These are phyloP conservation scores for Rhododendron ferrugineum DNA, from an alignment of 148 eudicot species.

Conservation along the genomic window DNA sequence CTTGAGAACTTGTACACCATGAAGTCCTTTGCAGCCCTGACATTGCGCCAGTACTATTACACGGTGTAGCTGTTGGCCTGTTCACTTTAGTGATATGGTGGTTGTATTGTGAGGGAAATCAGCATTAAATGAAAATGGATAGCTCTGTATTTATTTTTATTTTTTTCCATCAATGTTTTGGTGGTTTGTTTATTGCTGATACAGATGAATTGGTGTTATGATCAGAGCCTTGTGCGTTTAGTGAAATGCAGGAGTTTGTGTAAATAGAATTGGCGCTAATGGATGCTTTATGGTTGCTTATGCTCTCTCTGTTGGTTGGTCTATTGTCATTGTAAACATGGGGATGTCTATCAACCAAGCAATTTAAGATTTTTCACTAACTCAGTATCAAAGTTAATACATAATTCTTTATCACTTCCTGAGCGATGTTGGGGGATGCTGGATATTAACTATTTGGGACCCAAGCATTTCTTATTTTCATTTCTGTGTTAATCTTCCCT, in stretches of 20 bases:
- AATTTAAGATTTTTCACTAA: slow-evolving; percentile 1
- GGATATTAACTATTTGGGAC: background rate
- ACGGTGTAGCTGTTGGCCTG: background rate
- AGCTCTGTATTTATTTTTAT: background rate
- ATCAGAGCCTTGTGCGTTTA: background rate
- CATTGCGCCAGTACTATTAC: background rate
- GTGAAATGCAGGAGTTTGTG: background rate
- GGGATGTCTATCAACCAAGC: background rate
- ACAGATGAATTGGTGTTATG: background rate
- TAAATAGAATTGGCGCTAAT: slow-evolving; percentile 3
- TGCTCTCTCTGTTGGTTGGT: background rate
- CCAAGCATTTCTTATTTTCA: background rate
- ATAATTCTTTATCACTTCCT: background rate
- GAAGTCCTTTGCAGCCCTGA: background rate
- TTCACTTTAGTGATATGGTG: background rate
- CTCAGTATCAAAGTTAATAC: background rate
- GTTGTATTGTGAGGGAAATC: background rate
- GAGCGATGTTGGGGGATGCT: background rate
- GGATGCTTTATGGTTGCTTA: background rate
- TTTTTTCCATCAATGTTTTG: background rate
- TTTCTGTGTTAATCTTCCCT: background rate
- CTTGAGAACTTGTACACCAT: background rate
- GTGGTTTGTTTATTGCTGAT: background rate
- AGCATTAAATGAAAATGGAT: background rate
- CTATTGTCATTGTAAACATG: background rate